A percentile compares a stretch with the other conserved stretches of the same genome.
Evolutionary conservation across 176 grass and related monocot genomes (phyloP).

Genomic region (Guadua angustifolia): DNA sequence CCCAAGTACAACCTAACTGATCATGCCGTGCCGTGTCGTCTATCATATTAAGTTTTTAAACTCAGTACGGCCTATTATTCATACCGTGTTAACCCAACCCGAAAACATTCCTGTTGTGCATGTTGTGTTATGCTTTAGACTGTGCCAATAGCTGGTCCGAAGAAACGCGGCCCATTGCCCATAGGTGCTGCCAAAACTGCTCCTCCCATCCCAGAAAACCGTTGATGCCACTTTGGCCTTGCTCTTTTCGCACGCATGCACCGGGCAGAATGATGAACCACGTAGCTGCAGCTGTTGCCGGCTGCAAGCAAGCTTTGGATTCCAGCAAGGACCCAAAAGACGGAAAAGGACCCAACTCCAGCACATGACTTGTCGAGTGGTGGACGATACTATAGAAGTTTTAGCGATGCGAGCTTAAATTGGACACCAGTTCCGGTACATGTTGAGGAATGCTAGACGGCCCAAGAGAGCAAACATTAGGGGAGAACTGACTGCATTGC

Average conservation of each 20-base stretch:
- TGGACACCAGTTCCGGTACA: neutral
- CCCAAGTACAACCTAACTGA: no score
- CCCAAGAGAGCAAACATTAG: neutral
- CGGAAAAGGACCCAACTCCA: conserved; percentile 11
- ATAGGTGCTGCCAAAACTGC: neutral
- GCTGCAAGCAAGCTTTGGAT: conserved; percentile 47
- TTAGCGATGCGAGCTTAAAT: neutral
- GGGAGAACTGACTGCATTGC: neutral
- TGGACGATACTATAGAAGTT: neutral
- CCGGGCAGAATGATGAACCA: conserved; percentile 31
- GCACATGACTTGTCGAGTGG: conserved; percentile 41
- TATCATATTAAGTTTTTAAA: no score
- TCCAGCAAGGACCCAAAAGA: conserved; percentile 27
- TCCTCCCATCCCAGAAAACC: neutral
- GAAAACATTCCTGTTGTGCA: no score
- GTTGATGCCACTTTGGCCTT: neutral
- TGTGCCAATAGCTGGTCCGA: no score
- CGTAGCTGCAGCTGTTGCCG: neutral
- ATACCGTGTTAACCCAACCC: no score
- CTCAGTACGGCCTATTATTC: no score
- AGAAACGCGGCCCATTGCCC: no score
- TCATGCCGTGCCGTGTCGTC: no score
- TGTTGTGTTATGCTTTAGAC: no score
- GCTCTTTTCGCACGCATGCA: neutral
- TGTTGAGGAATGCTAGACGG: neutral